Percentiles rank a stretch among this genome's conserved stretches.
Evolutionary conservation across 2,329 filamentous ascomycete species (phyloP).

Genomic region (Microsporum ferrugineum): DNA sequence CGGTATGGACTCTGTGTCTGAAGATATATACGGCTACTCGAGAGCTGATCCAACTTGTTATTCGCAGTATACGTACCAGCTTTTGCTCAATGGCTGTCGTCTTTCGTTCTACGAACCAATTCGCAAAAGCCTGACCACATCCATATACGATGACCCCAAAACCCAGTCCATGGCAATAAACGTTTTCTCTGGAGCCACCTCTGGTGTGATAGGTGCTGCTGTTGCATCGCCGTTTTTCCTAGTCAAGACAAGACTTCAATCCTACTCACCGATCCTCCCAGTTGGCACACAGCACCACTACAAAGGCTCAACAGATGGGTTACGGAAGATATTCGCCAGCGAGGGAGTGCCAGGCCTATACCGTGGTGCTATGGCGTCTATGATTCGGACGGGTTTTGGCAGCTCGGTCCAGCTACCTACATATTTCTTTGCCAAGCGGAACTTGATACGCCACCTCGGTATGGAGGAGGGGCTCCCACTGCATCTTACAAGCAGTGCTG

Average conservation of each 20-base stretch:
- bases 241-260: conserved; percentile 91
- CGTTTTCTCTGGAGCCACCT: conserved; percentile 81
- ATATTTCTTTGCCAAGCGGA: conserved; percentile 93
- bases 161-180: conserved; percentile 82
- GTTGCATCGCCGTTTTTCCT: conserved; percentile 94
- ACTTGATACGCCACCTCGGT: conserved; percentile 66
- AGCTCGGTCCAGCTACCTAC: conserved; percentile 93
- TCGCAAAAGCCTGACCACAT: conserved; percentile 56
- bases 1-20: conserved; percentile 38
- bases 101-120: conserved; percentile 96
- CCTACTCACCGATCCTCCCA: conserved; percentile 80
- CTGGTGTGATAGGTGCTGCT: conserved; percentile 83
- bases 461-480: conserved; percentile 85
- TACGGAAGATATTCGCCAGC: conserved; percentile 61
- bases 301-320: conserved; percentile 70
- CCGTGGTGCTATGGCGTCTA: conserved; percentile 79
- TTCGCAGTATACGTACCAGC: conserved; percentile 75
- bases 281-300: conserved; percentile 97
- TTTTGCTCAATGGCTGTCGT: conserved; percentile 90
- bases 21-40: background rate
- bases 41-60: background rate
- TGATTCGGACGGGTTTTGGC: conserved; percentile 91
- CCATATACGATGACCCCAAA: conserved; percentile 60
- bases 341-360: conserved; percentile 79
- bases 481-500: conserved; percentile 78